Percentiles rank a stretch among this genome's conserved stretches.
These are phyloP conservation scores for Gossypium mustelinum DNA, from an alignment of 345 rosid species.

Conservation along the genomic window DNA sequence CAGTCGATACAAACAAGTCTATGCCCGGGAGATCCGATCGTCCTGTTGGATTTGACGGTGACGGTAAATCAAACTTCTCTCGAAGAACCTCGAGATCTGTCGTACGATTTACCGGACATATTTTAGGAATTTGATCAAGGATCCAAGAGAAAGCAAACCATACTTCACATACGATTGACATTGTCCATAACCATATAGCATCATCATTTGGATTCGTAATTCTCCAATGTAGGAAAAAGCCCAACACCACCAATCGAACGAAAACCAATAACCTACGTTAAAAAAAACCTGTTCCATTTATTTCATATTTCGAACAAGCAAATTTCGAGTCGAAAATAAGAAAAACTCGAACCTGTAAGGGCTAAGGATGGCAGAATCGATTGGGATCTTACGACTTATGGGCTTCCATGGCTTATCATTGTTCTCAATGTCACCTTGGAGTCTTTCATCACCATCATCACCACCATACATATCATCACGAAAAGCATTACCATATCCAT, in stretches of 20 bases:
- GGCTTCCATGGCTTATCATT: conserved; percentile 93
- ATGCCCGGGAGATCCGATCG: conserved; percentile 90
- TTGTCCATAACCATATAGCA: conserved; percentile 83
- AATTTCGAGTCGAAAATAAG: background rate
- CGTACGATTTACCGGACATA: conserved; percentile 73
- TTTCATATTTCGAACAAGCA: background rate
- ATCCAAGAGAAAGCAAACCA: conserved; percentile 98
- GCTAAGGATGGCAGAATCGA: conserved; percentile 58
- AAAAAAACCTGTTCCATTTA: background rate
- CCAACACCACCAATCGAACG: conserved; percentile 55
- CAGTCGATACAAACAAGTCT: conserved; percentile 85
- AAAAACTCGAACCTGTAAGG: conserved; percentile 55
- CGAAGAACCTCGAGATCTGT: conserved; percentile 75
- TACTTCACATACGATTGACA: conserved; percentile 78
- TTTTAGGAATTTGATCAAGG: conserved; percentile 84
- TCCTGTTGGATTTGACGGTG: conserved; percentile 84
- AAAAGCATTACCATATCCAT: conserved; percentile 81
- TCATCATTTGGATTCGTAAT: conserved; percentile 63
- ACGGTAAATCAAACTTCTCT: conserved; percentile 87
- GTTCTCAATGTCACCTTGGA: conserved; percentile 51
- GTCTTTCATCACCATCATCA: conserved; percentile 55
- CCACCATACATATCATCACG: conserved; percentile 52
- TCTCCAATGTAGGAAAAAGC: conserved; percentile 85
- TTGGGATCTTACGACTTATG: conserved; percentile 53
- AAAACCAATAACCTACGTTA: conserved; percentile 45